These are phyloP conservation scores for Leccinum sublutescens DNA, from an alignment of 768 basidiomycete genomes.

Conservation along the genomic window DNA sequence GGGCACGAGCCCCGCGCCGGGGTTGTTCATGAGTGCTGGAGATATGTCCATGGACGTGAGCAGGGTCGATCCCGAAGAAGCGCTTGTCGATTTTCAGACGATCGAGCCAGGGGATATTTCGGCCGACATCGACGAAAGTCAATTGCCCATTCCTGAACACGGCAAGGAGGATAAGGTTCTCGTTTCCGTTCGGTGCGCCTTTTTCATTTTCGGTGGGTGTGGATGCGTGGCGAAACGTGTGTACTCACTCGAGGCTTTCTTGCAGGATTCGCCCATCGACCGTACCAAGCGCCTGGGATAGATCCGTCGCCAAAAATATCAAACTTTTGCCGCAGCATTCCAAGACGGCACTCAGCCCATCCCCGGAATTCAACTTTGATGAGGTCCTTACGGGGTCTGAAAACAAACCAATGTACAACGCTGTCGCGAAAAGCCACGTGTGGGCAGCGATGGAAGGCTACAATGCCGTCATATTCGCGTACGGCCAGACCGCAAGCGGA, in stretches of 20 bases:
- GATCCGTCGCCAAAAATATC: conserved; percentile 46
- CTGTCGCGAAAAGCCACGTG: conserved; percentile 75
- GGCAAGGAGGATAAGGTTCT: conserved; percentile 85
- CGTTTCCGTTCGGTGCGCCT: conserved; percentile 70
- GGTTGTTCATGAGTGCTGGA: conserved; percentile 45
- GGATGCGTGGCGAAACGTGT: not conserved
- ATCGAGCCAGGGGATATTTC: conserved; percentile 70
- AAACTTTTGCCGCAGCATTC: conserved; percentile 59
- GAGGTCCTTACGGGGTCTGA: conserved; percentile 75
- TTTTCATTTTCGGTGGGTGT: not conserved
- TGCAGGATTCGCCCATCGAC: conserved; percentile 63
- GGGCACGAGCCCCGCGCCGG: conserved; percentile 45
- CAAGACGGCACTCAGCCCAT: conserved; percentile 39
- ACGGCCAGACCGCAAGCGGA: conserved; percentile 84
- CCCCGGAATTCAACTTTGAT: conserved; percentile 65
- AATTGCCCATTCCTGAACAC: conserved; percentile 46
- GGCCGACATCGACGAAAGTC: conserved; percentile 61
- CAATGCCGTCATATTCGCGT: conserved; percentile 94
- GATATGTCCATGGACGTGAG: conserved; percentile 69
- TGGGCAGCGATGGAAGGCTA: conserved; percentile 95
- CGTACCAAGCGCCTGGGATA: conserved; percentile 54
- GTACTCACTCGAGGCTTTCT: conserved; percentile 4
- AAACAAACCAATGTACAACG: conserved; percentile 76
- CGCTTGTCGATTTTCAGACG: conserved; percentile 70
- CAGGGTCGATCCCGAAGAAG: conserved; percentile 72